These are phyloP conservation scores for Leccinum barrowsii DNA, from an alignment of 768 basidiomycete species.

Conservation along the genomic window DNA sequence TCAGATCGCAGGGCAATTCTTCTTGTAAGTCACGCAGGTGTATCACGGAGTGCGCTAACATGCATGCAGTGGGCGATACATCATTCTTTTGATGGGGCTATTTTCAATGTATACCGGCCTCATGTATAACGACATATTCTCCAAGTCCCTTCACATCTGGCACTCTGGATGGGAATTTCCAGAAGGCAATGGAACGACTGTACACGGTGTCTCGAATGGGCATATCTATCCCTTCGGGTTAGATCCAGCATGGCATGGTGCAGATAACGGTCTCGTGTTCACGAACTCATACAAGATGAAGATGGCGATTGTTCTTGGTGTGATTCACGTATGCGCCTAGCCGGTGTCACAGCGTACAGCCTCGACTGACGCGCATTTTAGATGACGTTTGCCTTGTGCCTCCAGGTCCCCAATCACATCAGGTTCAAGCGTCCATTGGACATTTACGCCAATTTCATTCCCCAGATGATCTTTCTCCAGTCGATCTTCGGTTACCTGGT, in stretches of 20 bases:
- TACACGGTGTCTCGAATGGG: slow-evolving; percentile 55
- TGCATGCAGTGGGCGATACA: slow-evolving; percentile 83
- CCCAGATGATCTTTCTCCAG: slow-evolving; percentile 95
- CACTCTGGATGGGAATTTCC: slow-evolving; percentile 86
- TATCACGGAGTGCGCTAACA: slow-evolving; percentile 14
- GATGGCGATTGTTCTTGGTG: slow-evolving; percentile 95
- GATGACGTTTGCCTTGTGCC: slow-evolving; percentile 98
- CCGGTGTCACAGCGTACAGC: neutral
- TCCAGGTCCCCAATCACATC: slow-evolving; percentile 94
- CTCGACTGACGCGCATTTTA: slow-evolving; percentile 33
- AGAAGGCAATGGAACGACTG: slow-evolving; percentile 36
- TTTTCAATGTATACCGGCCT: slow-evolving; percentile 97
- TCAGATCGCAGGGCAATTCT: slow-evolving; percentile 84
- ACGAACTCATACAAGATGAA: slow-evolving; percentile 99
- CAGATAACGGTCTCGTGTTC: slow-evolving; percentile 89
- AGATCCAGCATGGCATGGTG: slow-evolving; percentile 93
- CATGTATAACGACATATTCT: slow-evolving; percentile 99
- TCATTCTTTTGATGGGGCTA: slow-evolving; percentile 96
- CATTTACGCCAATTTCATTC: slow-evolving; percentile 93
- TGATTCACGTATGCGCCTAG: slow-evolving; percentile 74
- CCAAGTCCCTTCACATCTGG: slow-evolving; percentile 84
- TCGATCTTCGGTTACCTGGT: slow-evolving; percentile 98
- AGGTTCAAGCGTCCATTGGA: slow-evolving; percentile 85
- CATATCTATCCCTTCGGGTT: slow-evolving; percentile 89
- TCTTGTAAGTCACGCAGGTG: slow-evolving; percentile 62